Conservation (phyloP, 306 rosid species). For the Lathyrus oleraceus region DNA sequence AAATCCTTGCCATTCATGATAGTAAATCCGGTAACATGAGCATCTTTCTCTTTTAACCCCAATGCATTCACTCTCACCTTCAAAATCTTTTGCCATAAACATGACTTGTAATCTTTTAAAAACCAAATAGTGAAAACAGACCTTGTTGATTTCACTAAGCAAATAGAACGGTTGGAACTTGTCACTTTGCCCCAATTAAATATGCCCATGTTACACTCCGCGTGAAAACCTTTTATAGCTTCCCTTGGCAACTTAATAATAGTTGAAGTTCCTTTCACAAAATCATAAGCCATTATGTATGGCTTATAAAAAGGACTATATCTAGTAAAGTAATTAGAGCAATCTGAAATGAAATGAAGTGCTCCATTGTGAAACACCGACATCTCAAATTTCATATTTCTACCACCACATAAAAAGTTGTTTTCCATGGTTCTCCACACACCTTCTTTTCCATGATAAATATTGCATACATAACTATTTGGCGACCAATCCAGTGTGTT, state of each 20-base stretch:
- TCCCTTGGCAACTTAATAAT: slow-evolving; percentile 9
- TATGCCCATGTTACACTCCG: no score
- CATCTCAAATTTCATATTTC: background rate
- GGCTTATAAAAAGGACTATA: slow-evolving; percentile 9
- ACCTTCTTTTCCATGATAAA: background rate
- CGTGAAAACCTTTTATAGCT: slow-evolving; percentile 13
- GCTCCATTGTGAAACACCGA: background rate
- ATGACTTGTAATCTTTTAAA: no score
- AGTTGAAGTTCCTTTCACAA: background rate
- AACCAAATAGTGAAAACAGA: no score
- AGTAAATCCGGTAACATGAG: no score
- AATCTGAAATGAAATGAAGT: background rate
- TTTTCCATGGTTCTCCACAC: background rate
- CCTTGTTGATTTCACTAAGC: no score
- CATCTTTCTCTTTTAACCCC: no score
- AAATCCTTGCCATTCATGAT: no score
- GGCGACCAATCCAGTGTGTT: background rate
- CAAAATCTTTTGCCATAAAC: no score
- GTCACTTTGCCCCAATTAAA: no score
- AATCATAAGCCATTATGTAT: slow-evolving; percentile 3
- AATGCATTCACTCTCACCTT: no score
- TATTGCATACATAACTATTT: no score
- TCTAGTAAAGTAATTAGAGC: background rate
- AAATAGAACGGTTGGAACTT: no score
- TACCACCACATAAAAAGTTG: background rate